Conservation (phyloP, 768 basidiomycete species). For the Flagelloscypha sp. region DNA sequence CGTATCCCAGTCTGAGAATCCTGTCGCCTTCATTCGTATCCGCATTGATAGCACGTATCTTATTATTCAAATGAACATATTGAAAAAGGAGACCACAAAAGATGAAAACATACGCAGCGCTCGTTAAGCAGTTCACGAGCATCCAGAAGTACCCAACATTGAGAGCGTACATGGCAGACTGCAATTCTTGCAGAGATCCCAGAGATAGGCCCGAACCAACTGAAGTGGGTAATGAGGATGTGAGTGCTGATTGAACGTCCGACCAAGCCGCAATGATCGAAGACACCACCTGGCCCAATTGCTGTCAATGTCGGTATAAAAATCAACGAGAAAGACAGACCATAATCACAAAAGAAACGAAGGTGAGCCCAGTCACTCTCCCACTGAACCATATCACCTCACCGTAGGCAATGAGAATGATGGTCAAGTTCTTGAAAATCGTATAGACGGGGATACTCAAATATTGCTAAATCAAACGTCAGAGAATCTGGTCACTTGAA, state of each 20-base stretch:
- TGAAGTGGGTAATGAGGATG: constrained; percentile 22
- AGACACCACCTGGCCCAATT: constrained; percentile 61
- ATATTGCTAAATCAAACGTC: constrained; percentile 69
- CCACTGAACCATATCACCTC: constrained; percentile 97
- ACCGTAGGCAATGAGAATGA: constrained; percentile 97
- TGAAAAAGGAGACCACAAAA: too few relatives aligned
- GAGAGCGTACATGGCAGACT: constrained; percentile 38
- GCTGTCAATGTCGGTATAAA: constrained; percentile 2
- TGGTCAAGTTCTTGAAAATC: constrained; percentile 99
- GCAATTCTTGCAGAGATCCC: constrained; percentile 30
- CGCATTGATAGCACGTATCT: constrained; percentile 95
- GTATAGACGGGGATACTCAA: constrained; percentile 96
- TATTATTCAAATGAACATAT: too few relatives aligned
- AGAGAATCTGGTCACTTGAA: background rate
- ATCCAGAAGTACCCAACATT: constrained; percentile 96
- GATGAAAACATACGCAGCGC: constrained; percentile 91
- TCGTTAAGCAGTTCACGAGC: constrained; percentile 82
- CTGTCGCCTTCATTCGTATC: constrained; percentile 89
- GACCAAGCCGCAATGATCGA: constrained; percentile 96
- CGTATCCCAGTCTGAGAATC: constrained; percentile 96
- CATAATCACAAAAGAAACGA: constrained; percentile 90
- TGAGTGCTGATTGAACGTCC: constrained; percentile 52
- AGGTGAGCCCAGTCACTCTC: constrained; percentile 75
- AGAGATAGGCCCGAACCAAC: constrained; percentile 25
- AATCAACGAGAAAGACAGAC: constrained; percentile 28